Conservation (phyloP, 192 early-diverging fungal genomes). For the Pilobolus umbonatus region DNA sequence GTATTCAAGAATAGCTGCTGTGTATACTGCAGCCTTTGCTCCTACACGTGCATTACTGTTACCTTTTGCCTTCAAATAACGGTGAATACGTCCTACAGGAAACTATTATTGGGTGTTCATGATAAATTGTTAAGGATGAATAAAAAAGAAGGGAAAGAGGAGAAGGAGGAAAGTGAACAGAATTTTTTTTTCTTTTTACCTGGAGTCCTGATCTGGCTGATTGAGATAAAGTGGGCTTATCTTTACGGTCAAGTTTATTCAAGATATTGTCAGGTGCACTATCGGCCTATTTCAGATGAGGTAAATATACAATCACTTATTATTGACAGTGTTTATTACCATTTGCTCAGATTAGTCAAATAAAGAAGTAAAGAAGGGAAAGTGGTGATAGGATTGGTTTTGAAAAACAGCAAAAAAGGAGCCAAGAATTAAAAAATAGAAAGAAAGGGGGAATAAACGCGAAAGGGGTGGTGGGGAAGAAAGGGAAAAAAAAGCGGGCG, state of each 20-base stretch:
- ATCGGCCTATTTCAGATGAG: background rate
- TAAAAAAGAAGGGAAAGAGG: background rate
- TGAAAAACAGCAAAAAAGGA: background rate
- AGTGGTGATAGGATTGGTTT: background rate
- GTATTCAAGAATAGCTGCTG: conserved; percentile 90
- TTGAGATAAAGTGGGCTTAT: conserved; percentile 52
- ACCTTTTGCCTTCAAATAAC: conserved; percentile 81
- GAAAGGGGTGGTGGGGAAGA: no score
- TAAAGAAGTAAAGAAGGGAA: background rate
- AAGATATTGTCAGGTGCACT: background rate
- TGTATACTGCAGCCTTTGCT: conserved; percentile 88
- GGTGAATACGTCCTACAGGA: conserved; percentile 91
- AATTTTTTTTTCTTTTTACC: conserved; percentile 31
- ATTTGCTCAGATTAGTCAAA: background rate
- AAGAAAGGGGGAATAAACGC: background rate
- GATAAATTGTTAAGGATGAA: background rate
- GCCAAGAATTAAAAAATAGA: background rate
- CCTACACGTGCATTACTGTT: conserved; percentile 81
- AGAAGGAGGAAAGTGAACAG: background rate
- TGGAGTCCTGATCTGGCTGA: conserved; percentile 59
- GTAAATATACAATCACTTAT: background rate
- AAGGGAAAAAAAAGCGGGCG: no score
- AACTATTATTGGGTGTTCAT: conserved; percentile 77
- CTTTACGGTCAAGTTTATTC: conserved; percentile 19
- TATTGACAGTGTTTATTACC: background rate